Base-by-base conservation (phyloP, 768 basidiomycete genomes). In the Cyclocybe cylindracea region DNA sequence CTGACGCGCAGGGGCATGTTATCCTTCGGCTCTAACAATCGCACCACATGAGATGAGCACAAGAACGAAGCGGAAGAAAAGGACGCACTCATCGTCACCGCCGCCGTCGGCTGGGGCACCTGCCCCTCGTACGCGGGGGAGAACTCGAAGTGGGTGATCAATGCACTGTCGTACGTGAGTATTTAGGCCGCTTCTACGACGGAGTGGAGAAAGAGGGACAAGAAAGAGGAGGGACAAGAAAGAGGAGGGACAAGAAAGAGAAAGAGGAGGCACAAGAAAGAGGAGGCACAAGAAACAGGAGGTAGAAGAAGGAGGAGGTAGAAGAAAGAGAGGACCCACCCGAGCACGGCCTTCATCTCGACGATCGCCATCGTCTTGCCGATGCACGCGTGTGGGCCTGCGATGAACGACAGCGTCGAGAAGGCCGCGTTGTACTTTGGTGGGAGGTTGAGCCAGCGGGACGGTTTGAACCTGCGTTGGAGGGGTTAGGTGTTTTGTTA, bases 261-360 rank as follows among this genome's bases (percentile, higher is more conserved):
- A n/a, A n/a, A n/a, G n/a, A n/a, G n/a, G n/a, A n/a, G n/a, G n/a
- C n/a, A n/a, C n/a, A n/a, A n/a, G n/a, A n/a, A n/a, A n/a, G n/a
- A n/a, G n/a, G n/a, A n/a, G n/a, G n/a, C n/a, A n/a, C n/a, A n/a
- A n/a, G n/a, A n/a, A n/a, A n/a, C n/a, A n/a, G n/a, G n/a, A n/a
- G n/a, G n/a, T n/a, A n/a, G n/a, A n/a, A n/a, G n/a, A n/a, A n/a
- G n/a, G n/a, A n/a, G n/a, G n/a, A n/a, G n/a, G n/a, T n/a, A n/a
- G n/a, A n/a, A n/a, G n/a, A n/a, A n/a, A 16, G 16, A 16, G 16
- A 52, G n/a, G 13, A 66, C 64, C 1, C 41, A 74, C 72, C 62
- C 75, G n/a, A 76, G 58, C 4, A 77, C 70, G 37, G 73, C 73
- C 59, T 78, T 78, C 77, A 78, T 78, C 57, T 79, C 77, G 44